Percentiles rank a stretch among this genome's conserved stretches.
Evolutionary conservation across 148 eudicot species (phyloP).

Genomic region (Diospyros lotus): DNA sequence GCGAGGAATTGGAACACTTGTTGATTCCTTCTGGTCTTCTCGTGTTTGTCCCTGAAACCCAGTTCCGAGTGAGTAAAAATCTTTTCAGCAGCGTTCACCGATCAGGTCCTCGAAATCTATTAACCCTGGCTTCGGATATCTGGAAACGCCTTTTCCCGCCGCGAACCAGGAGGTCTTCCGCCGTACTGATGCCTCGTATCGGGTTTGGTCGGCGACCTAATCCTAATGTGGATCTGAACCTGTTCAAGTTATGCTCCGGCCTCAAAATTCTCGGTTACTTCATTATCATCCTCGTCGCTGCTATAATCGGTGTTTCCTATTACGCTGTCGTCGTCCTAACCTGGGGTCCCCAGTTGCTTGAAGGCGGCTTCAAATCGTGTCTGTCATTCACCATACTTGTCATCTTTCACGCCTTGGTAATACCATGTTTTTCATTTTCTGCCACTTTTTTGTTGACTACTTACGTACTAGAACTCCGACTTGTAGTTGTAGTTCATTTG

Average conservation of each 20-base stretch:
- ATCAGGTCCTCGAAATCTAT: neutral
- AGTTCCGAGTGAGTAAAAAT: neutral
- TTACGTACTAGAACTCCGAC: neutral
- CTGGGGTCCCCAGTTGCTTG: constrained; percentile 63
- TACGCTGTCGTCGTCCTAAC: constrained; percentile 68
- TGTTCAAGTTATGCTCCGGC: constrained; percentile 66
- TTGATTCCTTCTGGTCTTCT: no score
- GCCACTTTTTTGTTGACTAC: neutral
- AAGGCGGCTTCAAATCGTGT: constrained; percentile 37
- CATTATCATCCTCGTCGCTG: constrained; percentile 60
- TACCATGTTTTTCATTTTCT: neutral
- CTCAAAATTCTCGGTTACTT: constrained; percentile 67
- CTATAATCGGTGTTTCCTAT: constrained; percentile 50
- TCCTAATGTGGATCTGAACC: constrained; percentile 48
- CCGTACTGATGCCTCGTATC: constrained; percentile 24
- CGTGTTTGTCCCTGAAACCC: neutral
- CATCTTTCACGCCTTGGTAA: constrained; percentile 69
- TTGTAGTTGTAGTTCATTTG: neutral
- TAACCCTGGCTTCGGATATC: constrained; percentile 27
- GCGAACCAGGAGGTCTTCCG: constrained; percentile 26
- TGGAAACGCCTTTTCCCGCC: constrained; percentile 42
- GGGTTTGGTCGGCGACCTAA: constrained; percentile 16
- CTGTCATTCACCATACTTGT: constrained; percentile 39
- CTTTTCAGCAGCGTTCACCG: no score
- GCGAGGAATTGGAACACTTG: no score